Evolutionary conservation across 2,329 filamentous ascomycete species (phyloP).

Genomic region (Cladosporium velox): DNA sequence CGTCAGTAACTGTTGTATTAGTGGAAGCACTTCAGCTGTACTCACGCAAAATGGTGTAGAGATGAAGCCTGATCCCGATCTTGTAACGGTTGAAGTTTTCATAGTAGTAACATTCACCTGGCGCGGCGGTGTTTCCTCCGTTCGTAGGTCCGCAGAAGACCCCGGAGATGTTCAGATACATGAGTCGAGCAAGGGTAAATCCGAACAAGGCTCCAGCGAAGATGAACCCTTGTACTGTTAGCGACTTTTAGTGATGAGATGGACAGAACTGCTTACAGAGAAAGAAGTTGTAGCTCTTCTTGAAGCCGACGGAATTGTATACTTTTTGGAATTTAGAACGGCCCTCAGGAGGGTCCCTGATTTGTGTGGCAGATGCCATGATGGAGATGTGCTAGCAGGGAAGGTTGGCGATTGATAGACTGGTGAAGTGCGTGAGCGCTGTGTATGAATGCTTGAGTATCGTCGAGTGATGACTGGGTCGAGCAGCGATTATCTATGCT

Average conservation of each 20-base stretch:
- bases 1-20: neutral
- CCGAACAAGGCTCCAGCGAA: conserved; percentile 40
- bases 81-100: conserved; percentile 36
- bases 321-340: conserved; percentile 32
- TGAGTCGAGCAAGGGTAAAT: conserved; percentile 53
- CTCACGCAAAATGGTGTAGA: conserved; percentile 40
- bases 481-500: neutral
- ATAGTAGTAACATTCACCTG: conserved; percentile 51
- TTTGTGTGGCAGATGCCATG: neutral
- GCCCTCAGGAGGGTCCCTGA: neutral
- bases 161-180: conserved; percentile 51
- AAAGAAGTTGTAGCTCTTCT: conserved; percentile 59
- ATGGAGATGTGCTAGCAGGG: neutral
- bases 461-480: neutral
- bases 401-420: neutral
- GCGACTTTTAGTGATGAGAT: neutral
- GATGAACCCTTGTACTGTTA: conserved; percentile 23
- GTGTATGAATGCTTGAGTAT: neutral
- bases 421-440: neutral
- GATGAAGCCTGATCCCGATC: conserved; percentile 48
- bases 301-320: conserved; percentile 56
- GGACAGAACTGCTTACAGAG: conserved; percentile 43
- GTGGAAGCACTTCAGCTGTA: neutral
- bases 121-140: conserved; percentile 32
- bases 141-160: conserved; percentile 24